Base-by-base conservation (phyloP, 305 asterid genomes). In the Solanum aculeatissimum region DNA sequence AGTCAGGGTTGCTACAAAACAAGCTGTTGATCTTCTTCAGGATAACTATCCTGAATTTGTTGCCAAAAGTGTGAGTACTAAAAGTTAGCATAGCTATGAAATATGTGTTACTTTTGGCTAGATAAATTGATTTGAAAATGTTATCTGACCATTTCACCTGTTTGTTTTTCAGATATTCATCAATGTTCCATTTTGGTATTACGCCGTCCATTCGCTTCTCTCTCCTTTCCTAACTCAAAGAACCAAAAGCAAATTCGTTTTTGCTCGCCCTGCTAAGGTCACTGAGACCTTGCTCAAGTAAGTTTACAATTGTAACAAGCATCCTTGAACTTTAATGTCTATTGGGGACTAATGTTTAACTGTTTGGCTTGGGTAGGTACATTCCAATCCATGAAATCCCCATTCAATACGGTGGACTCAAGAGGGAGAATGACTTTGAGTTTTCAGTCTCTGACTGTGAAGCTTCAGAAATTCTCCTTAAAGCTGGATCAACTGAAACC, bases 151-250 rank as follows among this genome's bases (percentile, higher is more conserved):
- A 74, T 74, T 74, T 47, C n/a, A 62, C 65, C 29, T 70, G 40
- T 58, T 83, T 66, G 55, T 81, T 54, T 29, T 85, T 84, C 92
- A 95, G 98, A 91, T 95, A 54, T 92, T 93, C 88, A 91, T 93
- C 87, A 93, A 95, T 90, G 98, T 95, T 69, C 98, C 98, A 49
- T 95, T 90, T 80, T 95, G 97, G 98, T 91, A 95, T 55, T 91
- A 88, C 4, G 97, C 98, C n/a, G 89, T 89, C 79, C 93, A 92
- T 75, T 91, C 95, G 7, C 72, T 95, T 86, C 10, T 93, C 38
- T 90, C 94, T 58, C 97, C 97, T 58, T 95, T 95, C 93, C 88
- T 93, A 89, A 92, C 95, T 14, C 95, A 92, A 78, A 91, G 98
- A 83, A 93, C 93, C 81, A 92, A 92, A 83, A 95, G 98, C 95